Base-by-base conservation (phyloP, 345 rosid genomes). In the Camelina sativa region DNA sequence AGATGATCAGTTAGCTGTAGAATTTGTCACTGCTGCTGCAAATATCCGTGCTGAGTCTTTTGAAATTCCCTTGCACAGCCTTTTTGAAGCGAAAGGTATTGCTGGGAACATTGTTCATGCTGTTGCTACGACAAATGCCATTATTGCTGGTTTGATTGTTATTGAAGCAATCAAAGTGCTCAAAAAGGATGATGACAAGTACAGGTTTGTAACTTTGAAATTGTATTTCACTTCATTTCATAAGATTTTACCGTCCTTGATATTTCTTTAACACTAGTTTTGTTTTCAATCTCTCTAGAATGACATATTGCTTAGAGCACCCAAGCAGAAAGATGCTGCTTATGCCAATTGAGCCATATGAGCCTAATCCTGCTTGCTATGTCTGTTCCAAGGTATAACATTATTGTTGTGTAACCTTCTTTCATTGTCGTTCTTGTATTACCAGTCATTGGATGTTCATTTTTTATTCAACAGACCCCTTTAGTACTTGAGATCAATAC, bases 31-130 rank as follows among this genome's bases (percentile, higher is more conserved):
- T 69, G 91, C 99, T 76, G 98, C 99, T 77, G 99, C 99, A 73
- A 96, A 96, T 84, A 89, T 96, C 75, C 85, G 98, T 71, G 99
- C 99, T 54, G 76, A 85, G 77, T 96, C 98, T 55, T 96, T 96
- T 67, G 96, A 91, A 64, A 96, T 96, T 82, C 89, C 96, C 62
- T 83, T 86, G 75, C 97, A 89, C 71, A 91, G 99, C 83, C 94
- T 96, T 82, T 96, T 96, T 86, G 99, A 96, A 88, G 94, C 98
- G 71, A 96, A 96, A 84, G 99, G 99, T 67, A 92, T 96, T 55
- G 99, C 99, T 44, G 99, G 99, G 48, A 96, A 92, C 74, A 96
- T 92, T 72, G 98, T 96, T 50, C 99, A 96, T 80, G 99, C 98
- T 15, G 91, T 96, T 74, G 99, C 99, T 57, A 96, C 99, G 16